Evolutionary conservation across 768 basidiomycete genomes (phyloP), one percentile per base, ranked within the genome.

Genomic region (Hemileccinum rubropunctum): DNA sequence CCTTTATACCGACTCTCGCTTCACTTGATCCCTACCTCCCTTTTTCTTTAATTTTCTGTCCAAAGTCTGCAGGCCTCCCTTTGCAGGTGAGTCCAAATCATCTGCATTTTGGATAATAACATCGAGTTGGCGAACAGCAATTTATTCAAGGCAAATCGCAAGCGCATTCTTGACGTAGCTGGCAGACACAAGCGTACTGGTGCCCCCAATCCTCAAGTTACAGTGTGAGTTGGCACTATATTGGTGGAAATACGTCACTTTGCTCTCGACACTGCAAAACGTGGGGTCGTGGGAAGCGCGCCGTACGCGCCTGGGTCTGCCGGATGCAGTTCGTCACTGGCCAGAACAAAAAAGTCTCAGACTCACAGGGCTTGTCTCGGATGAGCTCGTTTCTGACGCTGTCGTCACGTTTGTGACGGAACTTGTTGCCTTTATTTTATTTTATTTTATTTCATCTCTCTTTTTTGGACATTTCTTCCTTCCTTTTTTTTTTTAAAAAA

Each of bases 221-320:
- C 38, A 63, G 45, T 47, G 65, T 62, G 58, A 67, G 66, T 67
- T 12, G 36, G 36, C 53, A 13, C 17, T 33, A 35, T 42, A 35
- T 36, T 32, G 33, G 45, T 37, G n/a, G 17, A 39, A 51, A 54
- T 63, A 68, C 68, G 59, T 64, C 61, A 70, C 56, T 54, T 57
- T 30, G 27, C 47, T 51, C 48, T 68, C 44, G 60, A 62, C 71
- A 51, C 56, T 60, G 72, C 58, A 61, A 71, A 73, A 72, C 71
- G 72, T 72, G 71, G 72, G 61, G 61, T 58, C 71, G 71, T 72
- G 71, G 59, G 71, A 73, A n/a, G n/a, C n/a, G n/a, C n/a, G n/a
- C n/a, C n/a, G n/a, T n/a, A n/a, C n/a, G n/a, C n/a, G n/a, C n/a
- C n/a, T n/a, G n/a, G n/a, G n/a, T n/a, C n/a, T n/a, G n/a, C n/a